phyloP scores from a whole-genome alignment of 257 asterid genomes.

The Capsicum pubescens region DNA sequence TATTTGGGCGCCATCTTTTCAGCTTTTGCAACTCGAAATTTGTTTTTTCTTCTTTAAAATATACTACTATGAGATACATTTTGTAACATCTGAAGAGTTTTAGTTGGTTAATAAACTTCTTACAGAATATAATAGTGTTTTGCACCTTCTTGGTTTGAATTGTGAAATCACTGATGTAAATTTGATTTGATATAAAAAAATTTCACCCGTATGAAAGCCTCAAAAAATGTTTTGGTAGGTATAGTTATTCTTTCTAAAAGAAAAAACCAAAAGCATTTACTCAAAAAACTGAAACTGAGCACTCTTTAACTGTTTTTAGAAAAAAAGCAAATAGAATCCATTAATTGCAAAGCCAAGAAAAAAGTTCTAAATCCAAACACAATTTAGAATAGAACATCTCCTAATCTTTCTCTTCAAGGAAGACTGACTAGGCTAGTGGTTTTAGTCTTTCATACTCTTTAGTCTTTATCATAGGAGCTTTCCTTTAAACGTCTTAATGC shows the following conservation, averaged over 20 bases:
- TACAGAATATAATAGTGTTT: neutral
- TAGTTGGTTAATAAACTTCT: neutral
- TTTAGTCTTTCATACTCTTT: neutral
- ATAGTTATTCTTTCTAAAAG: neutral
- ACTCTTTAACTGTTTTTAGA: neutral
- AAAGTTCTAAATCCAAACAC: neutral
- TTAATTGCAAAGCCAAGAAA: neutral
- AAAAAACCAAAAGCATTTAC: neutral
- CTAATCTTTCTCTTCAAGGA: neutral
- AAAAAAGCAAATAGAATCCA: neutral
- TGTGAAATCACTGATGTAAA: conserved; percentile 11
- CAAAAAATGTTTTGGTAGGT: neutral
- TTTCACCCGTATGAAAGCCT: neutral
- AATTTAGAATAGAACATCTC: neutral
- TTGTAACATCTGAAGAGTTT: neutral
- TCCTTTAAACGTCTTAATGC: neutral
- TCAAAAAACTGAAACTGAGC: neutral
- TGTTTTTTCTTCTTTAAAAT: neutral
- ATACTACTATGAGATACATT: neutral
- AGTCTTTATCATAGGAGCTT: neutral
- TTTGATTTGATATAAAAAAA: neutral
- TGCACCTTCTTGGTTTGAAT: neutral
- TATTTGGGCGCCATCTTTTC: neutral
- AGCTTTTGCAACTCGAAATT: neutral
- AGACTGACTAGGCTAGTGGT: neutral